Conservation (phyloP, 495 filamentous ascomycete species). For the Neurospora sp. region DNA sequence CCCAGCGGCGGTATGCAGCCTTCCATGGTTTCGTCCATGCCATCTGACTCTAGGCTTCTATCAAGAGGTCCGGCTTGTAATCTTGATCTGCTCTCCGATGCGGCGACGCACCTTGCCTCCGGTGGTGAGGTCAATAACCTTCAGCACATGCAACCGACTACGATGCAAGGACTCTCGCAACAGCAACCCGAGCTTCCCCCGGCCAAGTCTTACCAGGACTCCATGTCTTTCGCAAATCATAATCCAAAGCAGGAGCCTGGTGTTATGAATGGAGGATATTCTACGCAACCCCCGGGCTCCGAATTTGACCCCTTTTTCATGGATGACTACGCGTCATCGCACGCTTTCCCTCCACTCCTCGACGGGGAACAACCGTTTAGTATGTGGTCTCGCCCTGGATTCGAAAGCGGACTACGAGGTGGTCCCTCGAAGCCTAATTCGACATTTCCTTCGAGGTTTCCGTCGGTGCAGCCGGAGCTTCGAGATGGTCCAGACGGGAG, state of each 20-base stretch:
- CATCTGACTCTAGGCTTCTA: conserved; percentile 30
- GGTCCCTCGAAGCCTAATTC: conserved; percentile 44
- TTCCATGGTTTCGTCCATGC: conserved; percentile 25
- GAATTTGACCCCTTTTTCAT: conserved; percentile 40
- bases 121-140: conserved; percentile 38
- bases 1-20: conserved; percentile 28
- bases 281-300: conserved; percentile 26
- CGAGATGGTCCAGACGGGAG: conserved; percentile 44
- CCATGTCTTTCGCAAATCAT: conserved; percentile 32
- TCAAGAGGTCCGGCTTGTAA: conserved; percentile 39
- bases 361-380: conserved; percentile 37
- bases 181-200: conserved; percentile 26
- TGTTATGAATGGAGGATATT: conserved; percentile 27
- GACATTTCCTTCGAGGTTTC: conserved; percentile 58
- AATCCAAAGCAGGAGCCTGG: conserved; percentile 31
- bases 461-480: conserved; percentile 55
- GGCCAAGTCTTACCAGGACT: conserved; percentile 37
- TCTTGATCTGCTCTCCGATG: conserved; percentile 41
- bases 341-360: conserved; percentile 37
- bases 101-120: conserved; percentile 39
- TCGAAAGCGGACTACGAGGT: conserved; percentile 28
- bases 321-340: conserved; percentile 39
- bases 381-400: conserved; percentile 31
- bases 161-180: conserved; percentile 33
- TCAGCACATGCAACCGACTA: conserved; percentile 34